A percentile compares a stretch with the other conserved stretches of the same genome.
Conservation (phyloP, 306 rosid species). For the Pyrus pyrifolia region DNA sequence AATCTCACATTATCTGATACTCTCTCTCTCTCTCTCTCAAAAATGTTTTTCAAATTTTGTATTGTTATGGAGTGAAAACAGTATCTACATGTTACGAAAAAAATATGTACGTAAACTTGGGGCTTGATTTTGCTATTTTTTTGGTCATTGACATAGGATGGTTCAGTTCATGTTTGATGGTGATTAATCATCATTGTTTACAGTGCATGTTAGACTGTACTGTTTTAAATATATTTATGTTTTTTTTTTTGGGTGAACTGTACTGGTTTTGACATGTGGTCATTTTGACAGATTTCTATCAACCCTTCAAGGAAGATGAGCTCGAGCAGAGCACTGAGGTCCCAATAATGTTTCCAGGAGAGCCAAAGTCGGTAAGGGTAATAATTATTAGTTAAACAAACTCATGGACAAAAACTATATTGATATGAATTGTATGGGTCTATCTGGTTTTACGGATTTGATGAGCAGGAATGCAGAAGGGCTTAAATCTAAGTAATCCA, state of each 20-base stretch:
- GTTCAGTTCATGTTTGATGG: background rate
- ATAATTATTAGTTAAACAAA: constrained; percentile 2
- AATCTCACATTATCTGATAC: background rate
- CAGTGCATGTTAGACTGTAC: background rate
- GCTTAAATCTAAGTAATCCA: background rate
- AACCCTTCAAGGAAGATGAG: constrained; percentile 81
- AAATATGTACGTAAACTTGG: background rate
- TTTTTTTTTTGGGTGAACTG: background rate
- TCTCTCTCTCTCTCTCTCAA: background rate
- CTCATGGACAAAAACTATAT: background rate
- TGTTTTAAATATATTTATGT: too few relatives aligned
- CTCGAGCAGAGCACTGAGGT: constrained; percentile 84
- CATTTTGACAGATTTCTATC: constrained; percentile 61
- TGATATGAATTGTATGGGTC: background rate
- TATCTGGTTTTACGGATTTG: background rate
- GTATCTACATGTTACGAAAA: background rate
- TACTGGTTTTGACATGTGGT: background rate
- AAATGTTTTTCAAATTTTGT: background rate
- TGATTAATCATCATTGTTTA: background rate
- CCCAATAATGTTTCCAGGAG: constrained; percentile 62
- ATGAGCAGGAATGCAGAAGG: background rate
- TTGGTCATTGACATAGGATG: too few relatives aligned
- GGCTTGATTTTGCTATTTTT: background rate
- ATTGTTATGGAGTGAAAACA: background rate
- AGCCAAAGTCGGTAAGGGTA: constrained; percentile 62